Base-by-base conservation (phyloP, 495 filamentous ascomycete species). In the Corynascus novoguineensis region DNA sequence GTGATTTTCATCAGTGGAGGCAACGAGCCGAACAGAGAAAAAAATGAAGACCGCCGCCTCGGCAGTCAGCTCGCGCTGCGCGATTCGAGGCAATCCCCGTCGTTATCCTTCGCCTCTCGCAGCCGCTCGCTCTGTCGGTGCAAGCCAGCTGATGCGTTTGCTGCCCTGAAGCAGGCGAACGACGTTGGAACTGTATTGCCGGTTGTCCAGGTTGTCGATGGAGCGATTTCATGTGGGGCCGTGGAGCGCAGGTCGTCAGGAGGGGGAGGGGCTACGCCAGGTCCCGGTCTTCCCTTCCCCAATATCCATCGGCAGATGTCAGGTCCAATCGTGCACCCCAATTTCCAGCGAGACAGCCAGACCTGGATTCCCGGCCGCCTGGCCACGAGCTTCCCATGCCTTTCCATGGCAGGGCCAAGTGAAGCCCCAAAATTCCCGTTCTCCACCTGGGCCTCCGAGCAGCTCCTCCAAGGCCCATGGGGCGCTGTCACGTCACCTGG, bases 251-350 rank as follows among this genome's bases (percentile, higher is more conserved):
- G 31, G 56, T 19, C 27, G n/a, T 31, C 45, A 51, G 54, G 64
- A 58, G 62, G 58, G 64, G 66, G 61, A 59, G 61, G 55, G 55
- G 61, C 28, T 53, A 31, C 49, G 35, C 21, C 38, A 25, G 28
- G 32, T 21, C 31, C 48, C 31, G 15, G 14, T 37, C 19, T 9
- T 54, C 38, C 27, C 48, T 6, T 34, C 57, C 51, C 37, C 45
- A 59, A 53, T 58, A 41, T 56, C 55, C 52, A 57, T 69, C 67
- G 67, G 67, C 67, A 69, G 65, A 69, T 69, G 67, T 64, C 44
- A 60, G 34, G 53, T 68, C 67, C 67, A 69, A 69, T 69, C 56
- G 64, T 12, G 14, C 60, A 24, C 34, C 56, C 24, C 35, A 34
- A 51, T 44, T 41, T 19, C 7, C 47, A 44, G 14, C 37, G 46